These are phyloP conservation scores for Brassica incana DNA, from an alignment of 345 rosid species.

Conservation along the genomic window DNA sequence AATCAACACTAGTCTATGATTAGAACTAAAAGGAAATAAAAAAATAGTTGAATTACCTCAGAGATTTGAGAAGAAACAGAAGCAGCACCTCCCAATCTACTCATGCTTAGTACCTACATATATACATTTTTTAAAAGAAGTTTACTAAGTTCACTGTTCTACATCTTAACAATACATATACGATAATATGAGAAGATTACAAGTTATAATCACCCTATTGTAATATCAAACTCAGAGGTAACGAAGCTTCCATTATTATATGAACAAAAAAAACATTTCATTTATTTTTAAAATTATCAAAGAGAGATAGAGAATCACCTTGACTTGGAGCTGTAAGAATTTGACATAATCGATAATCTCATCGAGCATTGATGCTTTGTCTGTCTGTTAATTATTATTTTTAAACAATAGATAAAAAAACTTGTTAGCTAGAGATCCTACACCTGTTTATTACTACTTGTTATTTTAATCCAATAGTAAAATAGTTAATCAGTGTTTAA, in stretches of 20 bases:
- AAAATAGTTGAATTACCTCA: constrained; percentile 51
- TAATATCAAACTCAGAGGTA: constrained; percentile 38
- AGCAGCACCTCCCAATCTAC: constrained; percentile 88
- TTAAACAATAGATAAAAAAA: constrained; percentile 10
- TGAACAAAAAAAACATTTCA: not conserved
- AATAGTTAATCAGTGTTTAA: constrained; percentile 38
- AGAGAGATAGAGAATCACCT: constrained; percentile 51
- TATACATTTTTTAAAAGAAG: not conserved
- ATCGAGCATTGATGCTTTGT: constrained; percentile 99
- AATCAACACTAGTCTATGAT: not conserved
- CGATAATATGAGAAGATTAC: not conserved
- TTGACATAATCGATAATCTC: constrained; percentile 99
- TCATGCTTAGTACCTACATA: constrained; percentile 89
- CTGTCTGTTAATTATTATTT: constrained; percentile 67
- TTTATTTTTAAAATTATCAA: not conserved
- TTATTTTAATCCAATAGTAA: not conserved
- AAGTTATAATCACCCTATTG: constrained; percentile 1
- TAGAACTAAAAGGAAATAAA: not conserved
- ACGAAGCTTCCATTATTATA: constrained; percentile 34
- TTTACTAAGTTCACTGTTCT: not conserved
- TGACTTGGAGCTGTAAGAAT: constrained; percentile 99
- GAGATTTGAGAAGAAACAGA: constrained; percentile 84
- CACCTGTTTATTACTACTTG: not conserved
- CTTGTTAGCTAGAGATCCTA: constrained; percentile 9
- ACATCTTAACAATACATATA: not conserved